Base-by-base conservation (phyloP, 345 rosid genomes). In the Gossypium ekmanianum region DNA sequence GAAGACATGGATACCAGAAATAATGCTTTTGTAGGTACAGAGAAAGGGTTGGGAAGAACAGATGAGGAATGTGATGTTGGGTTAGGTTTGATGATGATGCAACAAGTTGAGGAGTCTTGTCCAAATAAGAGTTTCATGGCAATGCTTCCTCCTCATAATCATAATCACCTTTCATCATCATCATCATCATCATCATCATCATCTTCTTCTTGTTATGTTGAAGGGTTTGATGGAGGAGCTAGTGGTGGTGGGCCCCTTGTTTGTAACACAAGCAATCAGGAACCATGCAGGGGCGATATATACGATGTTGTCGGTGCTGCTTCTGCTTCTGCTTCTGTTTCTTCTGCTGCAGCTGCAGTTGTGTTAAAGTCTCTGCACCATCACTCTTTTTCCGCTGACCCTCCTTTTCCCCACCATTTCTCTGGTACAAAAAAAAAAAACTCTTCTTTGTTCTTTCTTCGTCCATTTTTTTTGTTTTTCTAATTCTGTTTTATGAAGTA, bases 31-130 rank as follows among this genome's bases (percentile, higher is more conserved):
- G 72, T 74, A 79, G 83, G 77, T 57, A 71, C 72, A 57, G 61
- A 74, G 73, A 78, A 74, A 81, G 65, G 20, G 63, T 74, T 24
- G 22, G 82, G 59, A 56, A 79, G 67, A 65, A 72, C 71, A 45
- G 78, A 73, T 50, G 76, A 61, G 18, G 68, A 73, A 51, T 51
- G 55, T 51, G 87, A 74, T 67, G 74, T 72, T 85, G 90, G 85
- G 82, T 79, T 82, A 50, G 87, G 83, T 79, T 83, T 79, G 82
- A 82, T 82, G 76, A 81, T 83, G 83, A 34, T 34, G 41, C 78
- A 73, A 50, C 85, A 85, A 75, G 61, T n/a, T 18, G 52, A 74
- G 11, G 59, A 44, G 45, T 43, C 67, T 72, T 68, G 57, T 26
- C 74, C 66, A 7, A 79, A 67, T 43, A 75, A 73, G 81, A 76